Evolutionary conservation across 2,329 filamentous ascomycete genomes (phyloP), one percentile per base, ranked within the genome.

Genomic region (Cladosporium colombiae): DNA sequence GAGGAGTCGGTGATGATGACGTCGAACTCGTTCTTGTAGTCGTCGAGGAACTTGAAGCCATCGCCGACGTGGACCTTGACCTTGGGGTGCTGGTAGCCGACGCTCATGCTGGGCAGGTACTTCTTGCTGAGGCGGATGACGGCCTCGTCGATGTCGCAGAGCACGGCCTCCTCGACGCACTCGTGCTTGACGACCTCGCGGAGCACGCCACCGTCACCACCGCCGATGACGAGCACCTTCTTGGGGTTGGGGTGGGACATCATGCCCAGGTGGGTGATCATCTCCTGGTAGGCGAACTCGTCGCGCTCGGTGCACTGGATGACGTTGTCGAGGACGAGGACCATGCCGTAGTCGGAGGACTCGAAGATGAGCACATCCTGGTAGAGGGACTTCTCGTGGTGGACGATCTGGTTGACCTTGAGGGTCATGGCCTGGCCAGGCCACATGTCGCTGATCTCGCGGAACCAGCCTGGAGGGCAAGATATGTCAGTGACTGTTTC

Each of bases 1-100:
- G 92, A 97, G 72, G 92, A 96, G 84, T 99, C 95, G 76, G 95
- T 99, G 84, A 99, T 98, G 85, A 99, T 99, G 77, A 99, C 93
- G 78, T 99, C 95, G 78, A 99, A 99, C 78, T 90, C 87, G 85
- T 97, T 93, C 89, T 97, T 94, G 86, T 92, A 93, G 80, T 97
- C 91, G 79, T 91, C 88, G 71, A 99, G 87, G 86, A 97, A 99
- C 86, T 98, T 95, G 89, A 99, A 99, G 78, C 95, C 95, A 77
- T 99, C 95, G 75, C 93, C 95, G 70, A 99, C 86, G 83, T 97
- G 92, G 72, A 91, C 90, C 83, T 90, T 93, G 79, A 92, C 89
- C 81, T 96, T 96, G 78, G 93, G 92, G 87, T 98, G 93, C 69
- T 77, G 85, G 85, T 96, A 97, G 75, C 94, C 93, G 71, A 91